Evolutionary conservation across 305 asterid genomes (phyloP), one percentile per base, ranked within the genome.

Genomic region (Fraxinus sp.): DNA sequence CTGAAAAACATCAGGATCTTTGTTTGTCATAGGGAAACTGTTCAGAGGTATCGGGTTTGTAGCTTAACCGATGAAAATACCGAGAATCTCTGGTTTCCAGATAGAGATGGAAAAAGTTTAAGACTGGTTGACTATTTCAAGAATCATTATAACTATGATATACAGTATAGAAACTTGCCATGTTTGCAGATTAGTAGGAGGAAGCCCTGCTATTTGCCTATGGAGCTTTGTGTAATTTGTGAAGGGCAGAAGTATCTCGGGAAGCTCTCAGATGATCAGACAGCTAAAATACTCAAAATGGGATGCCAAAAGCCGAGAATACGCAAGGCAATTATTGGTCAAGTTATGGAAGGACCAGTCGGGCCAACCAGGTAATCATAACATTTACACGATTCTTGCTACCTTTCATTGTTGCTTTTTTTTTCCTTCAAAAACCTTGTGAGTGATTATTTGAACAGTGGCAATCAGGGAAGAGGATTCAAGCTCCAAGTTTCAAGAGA

Each of bases 181-280:
- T 96, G 99, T 80, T 89, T 96, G 91, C 93, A 90, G 90, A 89
- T 92, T 55, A 93, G 99, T 86, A 84, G 99, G 86, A 89, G 98
- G 87, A 96, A 88, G 55, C 94, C 97, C 0, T 96, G 99, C 82
- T 96, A 90, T 79, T 88, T 96, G 10, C 99, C 99, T 2, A 93
- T 96, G 99, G 99, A 96, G 82, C 94, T 96, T 32, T 96, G 98
- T 88, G 92, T 91, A n/a, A 91, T 96, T 77, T 96, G 99, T 84
- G 98, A 96, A 91, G 99, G 99, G 78, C 99, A 96, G 88, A 96
- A 94, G 89, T 96, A 93, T 86, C 91, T 96, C 0, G 98, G 99
- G 72, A 94, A 93, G 89, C 94, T 96, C 13, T 90, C 97, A 0
- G 99, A 96, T 82, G 99, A 94, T 36, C 99, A 96, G 86, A 96